These are phyloP conservation scores for Senna siamea DNA, from an alignment of 306 rosid genomes.

Conservation along the genomic window DNA sequence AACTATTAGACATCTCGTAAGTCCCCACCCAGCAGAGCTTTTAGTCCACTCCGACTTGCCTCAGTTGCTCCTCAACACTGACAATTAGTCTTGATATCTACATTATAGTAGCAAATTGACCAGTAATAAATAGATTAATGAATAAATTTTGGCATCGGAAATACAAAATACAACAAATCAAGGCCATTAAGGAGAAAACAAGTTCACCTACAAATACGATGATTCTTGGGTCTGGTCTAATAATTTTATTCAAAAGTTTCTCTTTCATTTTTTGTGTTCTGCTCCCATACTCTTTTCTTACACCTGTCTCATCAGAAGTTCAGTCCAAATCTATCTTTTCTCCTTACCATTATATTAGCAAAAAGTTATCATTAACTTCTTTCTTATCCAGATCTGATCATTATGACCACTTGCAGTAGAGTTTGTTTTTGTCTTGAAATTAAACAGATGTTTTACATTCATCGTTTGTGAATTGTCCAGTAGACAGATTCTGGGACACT, in stretches of 20 bases:
- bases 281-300: not conserved
- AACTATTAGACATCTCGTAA: constrained; percentile 16
- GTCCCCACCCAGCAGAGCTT: constrained; percentile 28
- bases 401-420: not conserved
- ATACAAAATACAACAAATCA: not conserved
- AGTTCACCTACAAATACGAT: not conserved
- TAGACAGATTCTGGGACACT: not conserved
- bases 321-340: not conserved
- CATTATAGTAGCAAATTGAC: constrained; percentile 20
- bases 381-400: not conserved
- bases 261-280: not conserved
- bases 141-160: not conserved
- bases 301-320: not conserved
- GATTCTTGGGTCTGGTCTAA: not conserved
- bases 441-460: not conserved
- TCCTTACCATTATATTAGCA: no score
- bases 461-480: constrained; percentile 2
- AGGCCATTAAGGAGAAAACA: not conserved
- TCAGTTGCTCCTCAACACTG: constrained; percentile 35
- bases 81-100: constrained; percentile 27
- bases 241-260: not conserved
- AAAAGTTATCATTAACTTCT: not conserved
- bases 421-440: constrained; percentile 6
- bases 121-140: not conserved
- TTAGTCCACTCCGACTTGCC: constrained; percentile 10